A percentile compares a stretch with the other conserved stretches of the same genome.
Conservation (phyloP, 805 yeast species). For the Pichia eremophila region DNA sequence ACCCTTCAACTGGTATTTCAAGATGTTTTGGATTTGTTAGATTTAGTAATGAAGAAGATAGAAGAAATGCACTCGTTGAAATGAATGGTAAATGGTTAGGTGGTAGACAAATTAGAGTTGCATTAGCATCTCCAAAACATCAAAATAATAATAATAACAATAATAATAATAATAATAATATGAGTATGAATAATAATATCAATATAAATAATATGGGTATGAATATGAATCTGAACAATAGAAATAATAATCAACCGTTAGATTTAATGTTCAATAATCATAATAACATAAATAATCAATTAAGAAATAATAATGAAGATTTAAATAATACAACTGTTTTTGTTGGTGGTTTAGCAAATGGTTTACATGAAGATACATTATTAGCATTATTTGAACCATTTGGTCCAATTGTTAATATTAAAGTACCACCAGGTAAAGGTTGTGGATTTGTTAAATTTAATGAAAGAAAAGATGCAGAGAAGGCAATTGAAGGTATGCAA, state of each 20-base stretch:
- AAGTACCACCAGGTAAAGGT: constrained; percentile 70
- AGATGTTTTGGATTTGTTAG: constrained; percentile 78
- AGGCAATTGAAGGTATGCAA: constrained; percentile 69
- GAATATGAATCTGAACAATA: neutral
- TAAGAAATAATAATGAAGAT: constrained; percentile 23
- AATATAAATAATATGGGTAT: neutral
- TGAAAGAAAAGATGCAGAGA: constrained; percentile 64
- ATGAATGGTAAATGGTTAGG: constrained; percentile 79
- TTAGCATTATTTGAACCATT: constrained; percentile 58
- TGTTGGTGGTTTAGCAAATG: constrained; percentile 59
- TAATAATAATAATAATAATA: neutral
- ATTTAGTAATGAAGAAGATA: constrained; percentile 59
- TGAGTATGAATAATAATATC: constrained; percentile 26
- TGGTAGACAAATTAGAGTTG: constrained; percentile 68
- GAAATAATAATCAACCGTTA: constrained; percentile 7
- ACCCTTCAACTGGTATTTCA: constrained; percentile 68
- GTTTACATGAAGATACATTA: constrained; percentile 53
- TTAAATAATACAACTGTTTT: constrained; percentile 72
- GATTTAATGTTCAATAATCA: constrained; percentile 6
- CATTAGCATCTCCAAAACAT: constrained; percentile 68
- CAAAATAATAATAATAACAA: constrained; percentile 17
- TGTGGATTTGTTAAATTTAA: constrained; percentile 70
- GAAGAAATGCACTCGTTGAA: constrained; percentile 57
- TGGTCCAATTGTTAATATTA: constrained; percentile 61
- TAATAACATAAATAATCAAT: neutral